Percentiles rank a stretch among this genome's conserved stretches.
Evolutionary conservation across 164 flowering plant species (phyloP).

Genomic region (Vitis labrusca): DNA sequence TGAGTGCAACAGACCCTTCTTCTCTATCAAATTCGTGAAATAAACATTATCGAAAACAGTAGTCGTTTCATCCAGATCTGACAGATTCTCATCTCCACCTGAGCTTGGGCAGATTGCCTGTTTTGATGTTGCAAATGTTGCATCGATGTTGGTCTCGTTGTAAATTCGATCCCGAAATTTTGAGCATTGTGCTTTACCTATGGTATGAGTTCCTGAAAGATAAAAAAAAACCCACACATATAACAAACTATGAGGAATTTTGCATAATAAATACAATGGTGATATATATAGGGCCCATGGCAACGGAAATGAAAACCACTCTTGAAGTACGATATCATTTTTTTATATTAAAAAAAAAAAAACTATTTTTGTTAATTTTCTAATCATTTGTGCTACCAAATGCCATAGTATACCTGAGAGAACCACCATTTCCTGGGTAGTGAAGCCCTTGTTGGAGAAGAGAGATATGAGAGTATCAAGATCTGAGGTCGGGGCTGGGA

Average conservation of each 20-base stretch:
- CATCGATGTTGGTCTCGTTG: constrained; percentile 30
- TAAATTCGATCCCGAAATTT: constrained; percentile 26
- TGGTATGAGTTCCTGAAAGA: constrained; percentile 34
- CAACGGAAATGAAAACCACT: no score
- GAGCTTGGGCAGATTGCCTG: constrained; percentile 19
- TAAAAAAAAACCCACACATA: background rate
- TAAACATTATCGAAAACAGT: constrained; percentile 25
- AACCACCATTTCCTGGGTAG: constrained; percentile 30
- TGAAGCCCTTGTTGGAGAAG: constrained; percentile 31
- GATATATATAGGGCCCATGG: no score
- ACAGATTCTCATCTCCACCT: constrained; percentile 21
- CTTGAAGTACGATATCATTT: no score
- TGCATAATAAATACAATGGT: no score
- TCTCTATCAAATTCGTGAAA: constrained; percentile 22
- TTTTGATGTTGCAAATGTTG: constrained; percentile 21
- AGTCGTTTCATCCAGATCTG: constrained; percentile 27
- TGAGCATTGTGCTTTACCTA: constrained; percentile 40
- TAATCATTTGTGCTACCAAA: no score
- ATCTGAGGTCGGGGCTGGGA: constrained; percentile 32
- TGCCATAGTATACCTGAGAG: constrained; percentile 26
- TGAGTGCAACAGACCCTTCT: constrained; percentile 31
- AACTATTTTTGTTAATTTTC: no score
- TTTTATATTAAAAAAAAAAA: no score
- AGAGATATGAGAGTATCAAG: constrained; percentile 20
- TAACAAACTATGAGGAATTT: no score